Conservation (phyloP, 1,284 basidiomycete species). For the Xanthoconium separans region DNA sequence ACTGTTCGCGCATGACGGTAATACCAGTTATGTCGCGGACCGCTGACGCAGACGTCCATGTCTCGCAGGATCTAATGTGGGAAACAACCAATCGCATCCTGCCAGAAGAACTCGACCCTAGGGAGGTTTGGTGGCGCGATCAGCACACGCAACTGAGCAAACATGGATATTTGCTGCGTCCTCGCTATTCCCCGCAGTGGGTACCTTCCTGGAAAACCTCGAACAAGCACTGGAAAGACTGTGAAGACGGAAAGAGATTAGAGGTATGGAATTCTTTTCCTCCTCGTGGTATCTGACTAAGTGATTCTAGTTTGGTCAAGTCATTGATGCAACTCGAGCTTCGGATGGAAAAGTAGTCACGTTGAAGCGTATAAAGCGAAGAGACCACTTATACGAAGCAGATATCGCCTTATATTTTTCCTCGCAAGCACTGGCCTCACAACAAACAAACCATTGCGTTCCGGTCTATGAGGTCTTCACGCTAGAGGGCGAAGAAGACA, state of each 20-base stretch:
- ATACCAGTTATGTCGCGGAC: too few relatives aligned
- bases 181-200: slow-evolving; percentile 38
- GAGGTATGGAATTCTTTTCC: not conserved
- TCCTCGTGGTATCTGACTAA: not conserved
- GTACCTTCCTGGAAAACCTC: slow-evolving; percentile 35
- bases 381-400: slow-evolving; percentile 24
- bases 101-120: slow-evolving; percentile 12
- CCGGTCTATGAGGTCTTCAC: slow-evolving; percentile 34
- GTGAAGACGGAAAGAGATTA: slow-evolving; percentile 7
- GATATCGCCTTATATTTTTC: slow-evolving; percentile 28
- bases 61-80: too few relatives aligned
- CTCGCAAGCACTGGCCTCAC: slow-evolving; percentile 10
- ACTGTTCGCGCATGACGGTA: too few relatives aligned
- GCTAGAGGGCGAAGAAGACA: slow-evolving; percentile 9
- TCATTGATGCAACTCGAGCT: slow-evolving; percentile 36
- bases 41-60: too few relatives aligned
- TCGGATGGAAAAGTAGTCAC: slow-evolving; percentile 30
- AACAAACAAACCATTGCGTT: slow-evolving; percentile 35
- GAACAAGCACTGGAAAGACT: not conserved
- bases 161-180: slow-evolving; percentile 37
- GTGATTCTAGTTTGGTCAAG: slow-evolving; percentile 5
- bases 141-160: slow-evolving; percentile 25
- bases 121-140: slow-evolving; percentile 16
- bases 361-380: slow-evolving; percentile 26
- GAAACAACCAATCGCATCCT: not conserved